phyloP scores from a whole-genome alignment of 2,329 filamentous ascomycete genomes.

The Grosmannia huntii region DNA sequence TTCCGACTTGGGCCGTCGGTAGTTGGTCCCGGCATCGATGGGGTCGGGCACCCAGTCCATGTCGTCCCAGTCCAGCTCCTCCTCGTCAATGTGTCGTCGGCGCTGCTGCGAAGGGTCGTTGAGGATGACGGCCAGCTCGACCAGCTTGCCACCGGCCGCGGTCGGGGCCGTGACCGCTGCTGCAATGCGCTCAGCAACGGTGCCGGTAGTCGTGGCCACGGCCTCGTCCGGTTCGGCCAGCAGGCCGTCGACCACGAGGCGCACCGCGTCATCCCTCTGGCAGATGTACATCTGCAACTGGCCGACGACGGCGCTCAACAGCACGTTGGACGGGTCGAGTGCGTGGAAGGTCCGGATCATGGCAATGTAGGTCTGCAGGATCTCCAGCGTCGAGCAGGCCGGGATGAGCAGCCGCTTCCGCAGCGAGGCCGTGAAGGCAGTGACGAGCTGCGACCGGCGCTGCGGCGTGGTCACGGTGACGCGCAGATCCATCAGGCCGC shows the following conservation, averaged over 20 bases:
- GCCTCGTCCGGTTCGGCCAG: conserved; percentile 47
- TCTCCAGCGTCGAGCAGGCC: conserved; percentile 62
- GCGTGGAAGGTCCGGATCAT: conserved; percentile 68
- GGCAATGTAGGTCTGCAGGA: conserved; percentile 64
- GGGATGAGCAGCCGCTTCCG: conserved; percentile 59
- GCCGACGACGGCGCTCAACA: conserved; percentile 61
- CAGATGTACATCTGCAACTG: conserved; percentile 65
- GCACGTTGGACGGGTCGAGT: conserved; percentile 63
- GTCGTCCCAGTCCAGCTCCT: conserved; percentile 79
- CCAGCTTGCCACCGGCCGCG: conserved; percentile 31
- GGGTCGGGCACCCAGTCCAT: conserved; percentile 90
- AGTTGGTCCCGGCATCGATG: conserved; percentile 83
- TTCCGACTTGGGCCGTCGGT: conserved; percentile 75
- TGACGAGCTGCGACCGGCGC: conserved; percentile 56
- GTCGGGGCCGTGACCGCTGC: neutral
- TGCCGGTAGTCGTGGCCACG: conserved; percentile 10
- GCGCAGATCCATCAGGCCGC: conserved; percentile 62
- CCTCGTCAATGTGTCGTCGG: conserved; percentile 41
- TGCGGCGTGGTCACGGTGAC: conserved; percentile 56
- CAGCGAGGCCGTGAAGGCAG: conserved; percentile 53
- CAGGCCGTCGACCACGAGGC: conserved; percentile 63
- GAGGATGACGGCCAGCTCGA: conserved; percentile 56
- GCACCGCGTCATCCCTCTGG: conserved; percentile 61
- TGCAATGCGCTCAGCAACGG: neutral
- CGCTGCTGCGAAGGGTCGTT: conserved; percentile 45